A percentile compares a stretch with the other conserved stretches of the same genome.
phyloP scores from a whole-genome alignment of 225 moss, liverwort and hornwort species.

The Sphagnum tenellum region DNA sequence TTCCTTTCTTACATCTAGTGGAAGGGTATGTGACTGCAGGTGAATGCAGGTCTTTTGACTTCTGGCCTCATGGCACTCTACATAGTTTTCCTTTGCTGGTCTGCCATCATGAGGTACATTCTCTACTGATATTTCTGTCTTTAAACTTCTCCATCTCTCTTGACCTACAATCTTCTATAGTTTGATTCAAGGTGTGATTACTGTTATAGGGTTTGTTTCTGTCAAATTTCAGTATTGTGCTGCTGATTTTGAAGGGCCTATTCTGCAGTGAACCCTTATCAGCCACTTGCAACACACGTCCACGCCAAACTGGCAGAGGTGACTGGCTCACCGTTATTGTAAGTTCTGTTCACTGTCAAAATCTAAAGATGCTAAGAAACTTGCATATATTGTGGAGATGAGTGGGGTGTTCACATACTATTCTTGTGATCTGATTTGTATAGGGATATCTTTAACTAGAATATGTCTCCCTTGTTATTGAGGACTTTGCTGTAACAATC shows the following conservation, averaged over 20 bases:
- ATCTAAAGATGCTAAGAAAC: too few relatives aligned
- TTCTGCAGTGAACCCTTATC: constrained; percentile 68
- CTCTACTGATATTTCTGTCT: neutral
- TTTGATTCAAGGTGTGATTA: too few relatives aligned
- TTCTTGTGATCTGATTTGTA: too few relatives aligned
- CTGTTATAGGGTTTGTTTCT: too few relatives aligned
- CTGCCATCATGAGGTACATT: constrained; percentile 43
- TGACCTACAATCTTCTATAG: neutral
- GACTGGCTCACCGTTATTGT: constrained; percentile 89
- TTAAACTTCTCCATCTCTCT: neutral
- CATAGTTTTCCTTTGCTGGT: constrained; percentile 52
- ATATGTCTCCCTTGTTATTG: too few relatives aligned
- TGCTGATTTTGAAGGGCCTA: constrained; percentile 5
- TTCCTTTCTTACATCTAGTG: neutral
- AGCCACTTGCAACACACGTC: constrained; percentile 78
- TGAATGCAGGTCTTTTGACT: constrained; percentile 48
- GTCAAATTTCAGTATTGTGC: neutral
- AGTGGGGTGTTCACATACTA: too few relatives aligned
- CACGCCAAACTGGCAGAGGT: constrained; percentile 79
- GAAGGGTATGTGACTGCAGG: constrained; percentile 7
- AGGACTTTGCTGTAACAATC: too few relatives aligned
- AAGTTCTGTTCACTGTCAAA: constrained; percentile 8
- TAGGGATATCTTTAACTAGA: too few relatives aligned
- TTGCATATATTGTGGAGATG: too few relatives aligned
- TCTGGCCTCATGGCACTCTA: constrained; percentile 37